Conservation (phyloP, 768 basidiomycete genomes). For the Leccinum rimulosum region DNA sequence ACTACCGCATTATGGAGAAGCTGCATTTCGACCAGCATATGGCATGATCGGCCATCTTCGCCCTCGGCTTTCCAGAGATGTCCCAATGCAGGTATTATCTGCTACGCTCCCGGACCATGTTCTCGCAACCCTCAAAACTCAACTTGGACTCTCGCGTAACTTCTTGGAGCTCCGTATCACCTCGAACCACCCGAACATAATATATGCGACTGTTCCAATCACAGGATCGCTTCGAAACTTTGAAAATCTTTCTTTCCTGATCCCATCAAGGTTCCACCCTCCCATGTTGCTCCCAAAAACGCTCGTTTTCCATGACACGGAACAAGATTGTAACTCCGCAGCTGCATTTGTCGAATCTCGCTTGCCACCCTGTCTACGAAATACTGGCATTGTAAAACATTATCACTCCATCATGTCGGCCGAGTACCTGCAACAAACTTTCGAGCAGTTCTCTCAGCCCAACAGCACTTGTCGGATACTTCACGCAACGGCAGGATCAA, state of each 20-base stretch:
- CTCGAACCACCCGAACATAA: no score
- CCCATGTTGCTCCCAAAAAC: background rate
- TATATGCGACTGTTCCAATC: background rate
- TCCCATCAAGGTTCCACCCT: background rate
- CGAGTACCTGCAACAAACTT: no score
- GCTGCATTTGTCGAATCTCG: no score
- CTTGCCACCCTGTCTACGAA: no score
- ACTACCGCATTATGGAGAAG: background rate
- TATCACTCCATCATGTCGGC: no score
- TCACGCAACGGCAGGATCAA: no score
- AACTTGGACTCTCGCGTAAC: no score
- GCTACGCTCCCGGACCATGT: conserved; percentile 1
- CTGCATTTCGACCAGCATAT: conserved; percentile 2
- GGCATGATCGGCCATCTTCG: background rate
- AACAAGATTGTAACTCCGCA: background rate
- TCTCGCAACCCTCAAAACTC: background rate
- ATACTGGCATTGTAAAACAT: no score
- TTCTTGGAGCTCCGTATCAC: no score
- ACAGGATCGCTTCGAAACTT: background rate
- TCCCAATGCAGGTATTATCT: conserved; percentile 3
- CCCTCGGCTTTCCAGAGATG: background rate
- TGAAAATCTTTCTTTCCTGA: background rate
- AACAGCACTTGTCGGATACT: no score
- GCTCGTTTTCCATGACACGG: background rate
- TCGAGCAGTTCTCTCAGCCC: no score